Percentiles rank a stretch among this genome's conserved stretches.
Conservation (phyloP, 768 basidiomycete genomes). For the Hypholoma sublateritium region DNA sequence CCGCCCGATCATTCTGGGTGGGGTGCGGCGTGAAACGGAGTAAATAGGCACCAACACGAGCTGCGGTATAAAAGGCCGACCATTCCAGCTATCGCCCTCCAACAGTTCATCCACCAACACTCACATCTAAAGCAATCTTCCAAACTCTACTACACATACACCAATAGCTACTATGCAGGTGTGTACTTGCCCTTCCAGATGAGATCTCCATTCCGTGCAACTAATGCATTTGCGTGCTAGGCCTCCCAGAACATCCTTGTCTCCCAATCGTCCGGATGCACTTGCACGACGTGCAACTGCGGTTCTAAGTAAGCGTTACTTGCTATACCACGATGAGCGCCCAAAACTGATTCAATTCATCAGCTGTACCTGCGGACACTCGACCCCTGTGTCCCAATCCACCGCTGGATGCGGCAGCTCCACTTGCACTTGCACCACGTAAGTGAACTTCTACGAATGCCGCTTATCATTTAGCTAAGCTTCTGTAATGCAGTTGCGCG, state of each 20-base stretch:
- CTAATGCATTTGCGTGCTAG: not conserved
- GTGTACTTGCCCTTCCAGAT: not conserved
- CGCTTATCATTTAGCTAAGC: not conserved
- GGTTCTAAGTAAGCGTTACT: constrained; percentile 4
- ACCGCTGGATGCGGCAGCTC: constrained; percentile 5
- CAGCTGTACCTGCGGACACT: constrained; percentile 7
- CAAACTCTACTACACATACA: not conserved
- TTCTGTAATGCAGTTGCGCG: not conserved
- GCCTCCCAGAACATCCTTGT: not conserved
- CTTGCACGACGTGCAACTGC: constrained; percentile 7
- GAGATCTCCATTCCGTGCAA: not conserved
- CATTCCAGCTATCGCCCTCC: not conserved
- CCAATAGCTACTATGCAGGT: not conserved
- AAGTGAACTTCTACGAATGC: not conserved
- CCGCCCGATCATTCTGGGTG: not conserved
- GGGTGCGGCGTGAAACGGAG: not conserved
- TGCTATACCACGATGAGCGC: not conserved
- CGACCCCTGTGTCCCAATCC: constrained; percentile 4
- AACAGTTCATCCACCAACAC: not conserved
- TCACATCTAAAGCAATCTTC: not conserved
- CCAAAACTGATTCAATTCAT: not conserved
- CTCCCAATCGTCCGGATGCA: constrained; percentile 4
- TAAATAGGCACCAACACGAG: not conserved
- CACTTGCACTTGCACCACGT: constrained; percentile 4
- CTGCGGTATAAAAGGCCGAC: not conserved